A percentile compares a stretch with the other conserved stretches of the same genome.
Evolutionary conservation across 1,139 yeast genomes (phyloP).

Genomic region (Candida sp.): DNA sequence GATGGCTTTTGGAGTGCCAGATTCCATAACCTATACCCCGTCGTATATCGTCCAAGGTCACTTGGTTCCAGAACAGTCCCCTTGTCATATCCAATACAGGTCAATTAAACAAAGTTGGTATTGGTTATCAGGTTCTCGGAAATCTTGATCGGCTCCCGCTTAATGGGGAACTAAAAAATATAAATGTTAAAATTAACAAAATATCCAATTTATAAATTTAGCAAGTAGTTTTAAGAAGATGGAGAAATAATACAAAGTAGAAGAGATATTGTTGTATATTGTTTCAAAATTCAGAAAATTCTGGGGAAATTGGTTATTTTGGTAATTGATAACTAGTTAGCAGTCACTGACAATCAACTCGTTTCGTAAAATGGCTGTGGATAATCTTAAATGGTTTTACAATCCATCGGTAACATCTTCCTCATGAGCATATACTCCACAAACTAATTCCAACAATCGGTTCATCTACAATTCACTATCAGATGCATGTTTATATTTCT

Average conservation of each 20-base stretch:
- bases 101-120: background rate
- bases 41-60: slow-evolving; percentile 4
- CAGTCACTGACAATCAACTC: too few relatives aligned
- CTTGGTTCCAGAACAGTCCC: background rate
- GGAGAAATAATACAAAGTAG: too few relatives aligned
- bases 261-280: too few relatives aligned
- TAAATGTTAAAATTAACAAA: background rate
- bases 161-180: background rate
- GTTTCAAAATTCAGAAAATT: too few relatives aligned
- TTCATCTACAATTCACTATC: background rate
- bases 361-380: too few relatives aligned
- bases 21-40: slow-evolving; percentile 16
- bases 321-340: too few relatives aligned
- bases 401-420: too few relatives aligned
- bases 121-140: background rate
- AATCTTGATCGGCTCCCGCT: background rate
- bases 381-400: too few relatives aligned
- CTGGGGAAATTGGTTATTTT: too few relatives aligned
- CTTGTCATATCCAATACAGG: background rate
- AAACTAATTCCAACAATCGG: too few relatives aligned
- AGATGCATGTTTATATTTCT: background rate
- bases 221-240: too few relatives aligned
- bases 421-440: too few relatives aligned
- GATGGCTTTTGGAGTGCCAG: slow-evolving; percentile 27
- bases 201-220: background rate